A percentile compares a stretch with the other conserved stretches of the same genome.
Conservation (phyloP, 2,329 filamentous ascomycete genomes). For the Penicillium sp. region DNA sequence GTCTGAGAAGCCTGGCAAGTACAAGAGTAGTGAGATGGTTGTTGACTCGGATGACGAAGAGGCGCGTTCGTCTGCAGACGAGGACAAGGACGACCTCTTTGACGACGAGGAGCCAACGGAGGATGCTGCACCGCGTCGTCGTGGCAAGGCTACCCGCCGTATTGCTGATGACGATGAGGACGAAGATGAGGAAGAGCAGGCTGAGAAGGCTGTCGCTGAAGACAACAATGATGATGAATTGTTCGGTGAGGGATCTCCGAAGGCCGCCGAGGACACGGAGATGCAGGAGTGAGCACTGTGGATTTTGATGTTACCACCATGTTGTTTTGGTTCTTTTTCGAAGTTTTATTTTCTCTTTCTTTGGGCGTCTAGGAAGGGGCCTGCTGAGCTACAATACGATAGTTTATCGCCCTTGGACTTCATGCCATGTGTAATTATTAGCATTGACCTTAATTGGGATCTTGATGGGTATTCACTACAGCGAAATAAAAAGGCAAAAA, state of each 20-base stretch:
- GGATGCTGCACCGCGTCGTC: slow-evolving; percentile 32
- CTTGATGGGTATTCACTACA: neutral
- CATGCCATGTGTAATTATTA: slow-evolving; percentile 2
- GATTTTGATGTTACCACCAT: slow-evolving; percentile 1
- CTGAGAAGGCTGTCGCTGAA: slow-evolving; percentile 25
- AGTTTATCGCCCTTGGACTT: neutral
- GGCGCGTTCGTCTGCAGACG: slow-evolving; percentile 26
- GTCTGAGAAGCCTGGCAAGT: slow-evolving; percentile 58
- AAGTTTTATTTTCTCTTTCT: slow-evolving; percentile 16
- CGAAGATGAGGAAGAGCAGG: slow-evolving; percentile 49
- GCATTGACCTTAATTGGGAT: neutral
- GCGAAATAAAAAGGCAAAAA: neutral
- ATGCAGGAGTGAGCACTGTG: slow-evolving; percentile 32
- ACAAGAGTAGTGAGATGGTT: slow-evolving; percentile 80
- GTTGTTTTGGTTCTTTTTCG: slow-evolving; percentile 9
- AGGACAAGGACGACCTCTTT: slow-evolving; percentile 31
- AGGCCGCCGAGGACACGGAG: slow-evolving; percentile 30
- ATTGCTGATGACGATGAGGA: slow-evolving; percentile 42
- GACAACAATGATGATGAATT: slow-evolving; percentile 37
- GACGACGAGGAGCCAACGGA: slow-evolving; percentile 42
- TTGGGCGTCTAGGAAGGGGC: slow-evolving; percentile 14
- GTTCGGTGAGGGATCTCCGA: slow-evolving; percentile 34
- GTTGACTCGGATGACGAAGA: slow-evolving; percentile 63
- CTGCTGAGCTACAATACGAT: slow-evolving; percentile 6
- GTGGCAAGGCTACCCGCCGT: slow-evolving; percentile 32